These are phyloP conservation scores for Turnera subulata DNA, from an alignment of 345 rosid species.

Conservation along the genomic window DNA sequence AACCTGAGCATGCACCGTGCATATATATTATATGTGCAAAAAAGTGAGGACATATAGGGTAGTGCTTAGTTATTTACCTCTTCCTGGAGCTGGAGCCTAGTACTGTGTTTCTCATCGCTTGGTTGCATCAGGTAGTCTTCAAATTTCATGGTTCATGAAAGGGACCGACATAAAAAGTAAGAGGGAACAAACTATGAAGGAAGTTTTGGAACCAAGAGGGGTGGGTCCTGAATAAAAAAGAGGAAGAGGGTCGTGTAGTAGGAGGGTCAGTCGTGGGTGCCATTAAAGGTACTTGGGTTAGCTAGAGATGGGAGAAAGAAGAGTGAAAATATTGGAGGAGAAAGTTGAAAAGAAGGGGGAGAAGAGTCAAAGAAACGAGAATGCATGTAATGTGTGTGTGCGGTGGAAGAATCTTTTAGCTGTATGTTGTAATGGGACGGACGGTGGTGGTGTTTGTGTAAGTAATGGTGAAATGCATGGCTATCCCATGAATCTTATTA, in stretches of 20 bases:
- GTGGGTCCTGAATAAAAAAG: conserved; percentile 3
- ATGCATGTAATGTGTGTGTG: background rate
- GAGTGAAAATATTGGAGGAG: background rate
- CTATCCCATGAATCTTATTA: conserved; percentile 35
- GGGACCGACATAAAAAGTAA: background rate
- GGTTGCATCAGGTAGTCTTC: conserved; percentile 66
- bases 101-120: conserved; percentile 35
- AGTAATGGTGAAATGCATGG: conserved; percentile 36
- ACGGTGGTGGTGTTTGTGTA: conserved; percentile 25
- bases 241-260: conserved; percentile 1
- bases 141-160: conserved; percentile 51
- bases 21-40: too few species aligned
- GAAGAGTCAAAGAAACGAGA: conserved; percentile 6
- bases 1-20: conserved; percentile 33
- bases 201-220: background rate
- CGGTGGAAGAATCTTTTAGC: conserved; percentile 24
- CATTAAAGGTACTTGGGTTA: conserved; percentile 42
- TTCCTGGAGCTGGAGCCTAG: conserved; percentile 43
- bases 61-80: conserved; percentile 30
- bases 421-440: conserved; percentile 20
- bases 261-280: conserved; percentile 45
- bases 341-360: background rate
- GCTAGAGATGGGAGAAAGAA: background rate
- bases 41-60: background rate
- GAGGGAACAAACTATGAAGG: background rate